Base-by-base conservation (phyloP, 345 rosid species). In the Rubroshorea leprosula region DNA sequence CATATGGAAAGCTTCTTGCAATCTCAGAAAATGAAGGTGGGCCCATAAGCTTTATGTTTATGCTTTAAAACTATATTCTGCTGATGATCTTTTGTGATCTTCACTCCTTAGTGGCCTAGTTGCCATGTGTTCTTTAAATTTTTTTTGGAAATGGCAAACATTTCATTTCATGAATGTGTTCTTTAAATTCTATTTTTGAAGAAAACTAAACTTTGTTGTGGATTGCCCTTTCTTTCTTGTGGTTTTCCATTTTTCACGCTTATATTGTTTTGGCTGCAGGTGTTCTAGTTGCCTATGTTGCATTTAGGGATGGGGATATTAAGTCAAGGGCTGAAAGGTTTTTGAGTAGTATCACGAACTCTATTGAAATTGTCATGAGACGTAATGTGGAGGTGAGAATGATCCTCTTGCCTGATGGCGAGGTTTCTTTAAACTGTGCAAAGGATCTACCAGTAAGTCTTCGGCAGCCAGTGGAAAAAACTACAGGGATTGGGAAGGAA, bases 281-380 rank as follows among this genome's bases (percentile, higher is more conserved):
- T 70, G 74, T 78, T 72, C 68, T 89, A 54, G 83, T 83, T 64
- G 91, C 82, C 18, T 89, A 85, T 67, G 63, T 93, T 41, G 91
- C 88, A 21, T 89, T 93, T 70, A 82, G 61, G 16, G 81, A 87
- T 54, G 72, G 65, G 22, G 83, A 79, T 62, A 73, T 89, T 60
- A 93, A 93, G 75, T 61, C 75, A 55, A 86, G 96, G 73, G 94
- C 83, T 57, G 99, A 87, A 70, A 81, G 97, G 74, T 89, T 89
- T 74, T 57, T 86, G 68, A 93, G 94, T 78, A 93, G 99, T 48
- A 86, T 93, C 58, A 93, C 96, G 58, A 89, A 93, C 68, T 85
- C 99, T 11, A 80, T 93, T 45, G 99, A 93, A 76, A 80, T 73
- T 67, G 91, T 93, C 35, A 60, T 89, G 70, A 79, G 85, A 64